Percentiles rank a stretch among this genome's conserved stretches.
phyloP scores from a whole-genome alignment of 805 yeast genomes.

The Lipomyces spencermartinsiae region DNA sequence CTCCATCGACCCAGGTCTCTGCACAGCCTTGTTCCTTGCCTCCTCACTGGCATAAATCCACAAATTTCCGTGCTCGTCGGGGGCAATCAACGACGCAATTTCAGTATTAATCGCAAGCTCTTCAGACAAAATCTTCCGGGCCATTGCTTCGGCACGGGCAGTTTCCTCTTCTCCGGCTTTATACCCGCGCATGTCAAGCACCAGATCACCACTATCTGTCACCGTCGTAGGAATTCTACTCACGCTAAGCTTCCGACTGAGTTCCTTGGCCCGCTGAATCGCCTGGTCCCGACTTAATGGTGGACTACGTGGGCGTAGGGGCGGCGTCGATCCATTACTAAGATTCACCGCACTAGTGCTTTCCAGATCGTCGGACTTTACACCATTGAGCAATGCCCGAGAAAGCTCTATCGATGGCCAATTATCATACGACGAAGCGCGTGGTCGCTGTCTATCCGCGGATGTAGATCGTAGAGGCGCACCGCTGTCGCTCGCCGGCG shows the following conservation, averaged over 20 bases:
- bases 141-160: slow-evolving; percentile 74
- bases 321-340: slow-evolving; percentile 32
- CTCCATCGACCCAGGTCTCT: slow-evolving; percentile 32
- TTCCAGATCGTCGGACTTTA: slow-evolving; percentile 32
- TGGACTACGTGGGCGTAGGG: slow-evolving; percentile 38
- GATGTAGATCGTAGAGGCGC: neutral
- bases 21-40: slow-evolving; percentile 36
- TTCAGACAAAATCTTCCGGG: slow-evolving; percentile 74
- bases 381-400: slow-evolving; percentile 23
- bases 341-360: slow-evolving; percentile 26
- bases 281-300: slow-evolving; percentile 50
- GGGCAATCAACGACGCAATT: slow-evolving; percentile 43
- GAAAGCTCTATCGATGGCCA: slow-evolving; percentile 38
- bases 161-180: slow-evolving; percentile 82
- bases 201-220: slow-evolving; percentile 86
- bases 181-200: slow-evolving; percentile 94
- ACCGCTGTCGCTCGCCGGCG: slow-evolving; percentile 18
- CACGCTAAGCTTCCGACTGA: slow-evolving; percentile 65
- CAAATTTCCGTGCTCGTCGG: slow-evolving; percentile 46
- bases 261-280: slow-evolving; percentile 63
- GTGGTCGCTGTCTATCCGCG: neutral
- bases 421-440: slow-evolving; percentile 24
- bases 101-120: slow-evolving; percentile 59
- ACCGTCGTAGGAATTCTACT: slow-evolving; percentile 77
- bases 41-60: slow-evolving; percentile 44